Evolutionary conservation across 2,329 filamentous ascomycete species (phyloP).

Genomic region (Aspergillus neotritici): DNA sequence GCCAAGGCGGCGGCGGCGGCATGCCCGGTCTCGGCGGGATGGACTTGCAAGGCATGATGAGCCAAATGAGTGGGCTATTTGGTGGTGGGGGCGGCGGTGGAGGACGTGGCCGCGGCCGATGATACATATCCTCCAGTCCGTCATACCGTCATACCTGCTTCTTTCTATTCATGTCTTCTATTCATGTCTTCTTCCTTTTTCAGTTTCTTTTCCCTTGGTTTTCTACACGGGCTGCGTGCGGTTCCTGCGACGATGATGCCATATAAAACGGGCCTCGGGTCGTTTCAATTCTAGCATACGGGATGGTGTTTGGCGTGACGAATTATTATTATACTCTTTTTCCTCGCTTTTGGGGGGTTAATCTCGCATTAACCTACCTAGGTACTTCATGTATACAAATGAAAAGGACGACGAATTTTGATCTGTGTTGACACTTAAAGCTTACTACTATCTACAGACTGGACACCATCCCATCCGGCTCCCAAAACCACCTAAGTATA

Average conservation of each 20-base stretch:
- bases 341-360: background rate
- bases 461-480: too few species aligned
- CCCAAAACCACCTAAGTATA: too few species aligned
- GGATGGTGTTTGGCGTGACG: slow-evolving; percentile 17
- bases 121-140: slow-evolving; percentile 1
- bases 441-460: too few species aligned
- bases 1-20: slow-evolving; percentile 60
- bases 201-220: slow-evolving; percentile 15
- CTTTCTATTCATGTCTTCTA: slow-evolving; percentile 6
- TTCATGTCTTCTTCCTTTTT: slow-evolving; percentile 13
- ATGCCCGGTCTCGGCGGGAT: slow-evolving; percentile 56
- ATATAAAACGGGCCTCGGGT: too few species aligned
- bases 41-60: slow-evolving; percentile 68
- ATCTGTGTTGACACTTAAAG: too few species aligned
- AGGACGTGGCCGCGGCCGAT: slow-evolving; percentile 30
- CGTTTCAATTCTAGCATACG: slow-evolving; percentile 5
- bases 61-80: slow-evolving; percentile 65
- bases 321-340: background rate
- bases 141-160: background rate
- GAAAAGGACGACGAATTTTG: too few species aligned
- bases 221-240: background rate
- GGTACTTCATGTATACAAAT: too few species aligned
- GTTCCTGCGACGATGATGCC: too few species aligned
- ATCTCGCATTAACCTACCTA: too few species aligned
- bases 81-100: slow-evolving; percentile 42